A percentile compares a stretch with the other conserved stretches of the same genome.
Evolutionary conservation across 257 asterid genomes (phyloP).

Genomic region (Nicotiana knightiana): DNA sequence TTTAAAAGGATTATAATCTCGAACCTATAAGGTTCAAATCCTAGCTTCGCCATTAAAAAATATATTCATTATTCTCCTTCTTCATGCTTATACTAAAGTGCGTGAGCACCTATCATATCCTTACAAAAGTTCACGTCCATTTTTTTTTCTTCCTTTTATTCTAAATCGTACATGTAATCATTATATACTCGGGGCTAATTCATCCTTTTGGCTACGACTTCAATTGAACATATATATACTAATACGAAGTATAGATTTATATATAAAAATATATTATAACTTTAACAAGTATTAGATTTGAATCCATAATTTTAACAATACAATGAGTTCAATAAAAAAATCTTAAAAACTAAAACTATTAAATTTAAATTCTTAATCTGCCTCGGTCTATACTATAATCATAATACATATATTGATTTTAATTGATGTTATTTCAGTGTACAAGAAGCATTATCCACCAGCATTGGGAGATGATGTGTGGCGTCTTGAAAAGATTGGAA

Average conservation of each 20-base stretch:
- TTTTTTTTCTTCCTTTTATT: not conserved
- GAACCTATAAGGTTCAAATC: too few species aligned
- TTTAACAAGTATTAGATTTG: too few species aligned
- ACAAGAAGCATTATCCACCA: conserved; percentile 78
- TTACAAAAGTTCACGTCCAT: not conserved
- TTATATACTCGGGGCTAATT: not conserved
- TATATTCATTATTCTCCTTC: not conserved
- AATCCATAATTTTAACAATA: too few species aligned
- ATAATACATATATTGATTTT: not conserved
- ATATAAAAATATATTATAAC: too few species aligned
- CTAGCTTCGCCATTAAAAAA: not conserved
- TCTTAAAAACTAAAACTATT: too few species aligned
- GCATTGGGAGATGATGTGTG: conserved; percentile 54
- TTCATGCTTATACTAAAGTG: not conserved
- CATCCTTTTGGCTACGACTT: too few species aligned
- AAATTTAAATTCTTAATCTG: too few species aligned
- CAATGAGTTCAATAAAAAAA: too few species aligned
- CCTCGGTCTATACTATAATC: not conserved
- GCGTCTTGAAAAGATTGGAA: conserved; percentile 75
- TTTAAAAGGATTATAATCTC: too few species aligned
- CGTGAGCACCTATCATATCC: not conserved
- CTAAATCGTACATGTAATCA: not conserved
- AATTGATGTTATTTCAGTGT: conserved; percentile 29
- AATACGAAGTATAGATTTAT: too few species aligned
- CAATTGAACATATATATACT: too few species aligned